Evolutionary conservation across 495 filamentous ascomycete species (phyloP), one percentile per base, ranked within the genome.

Genomic region (Penicillium bialowiezense): DNA sequence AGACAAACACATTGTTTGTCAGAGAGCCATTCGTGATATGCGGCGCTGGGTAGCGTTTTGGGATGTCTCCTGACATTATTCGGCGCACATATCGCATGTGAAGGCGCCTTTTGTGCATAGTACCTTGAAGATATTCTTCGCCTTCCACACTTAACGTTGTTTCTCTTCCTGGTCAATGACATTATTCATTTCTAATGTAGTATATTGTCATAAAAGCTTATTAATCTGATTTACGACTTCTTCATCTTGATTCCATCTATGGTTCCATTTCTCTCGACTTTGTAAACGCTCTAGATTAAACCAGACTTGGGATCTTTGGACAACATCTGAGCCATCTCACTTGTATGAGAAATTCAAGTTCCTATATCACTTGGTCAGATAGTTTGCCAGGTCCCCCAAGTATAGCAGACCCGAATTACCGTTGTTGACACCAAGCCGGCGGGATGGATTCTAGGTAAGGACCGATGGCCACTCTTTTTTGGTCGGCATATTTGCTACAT

Each of bases 11-110:
- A n/a, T 51, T 51, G 32, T 31, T 56, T 57, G 45, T 48, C 49
- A 9, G 15, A n/a, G 26, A 29, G 24, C 26, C 34, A 26, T 47
- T 46, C 43, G 17, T 47, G 44, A 46, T 46, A 46, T 46, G 59
- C 52, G 53, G 55, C 59, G 42, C 58, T 46, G 59, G 49, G 55
- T 43, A 62, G 53, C 53, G 51, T 50, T 32, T 51, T 48, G 48
- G 54, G 40, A 51, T 54, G 51, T 47, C 54, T 55, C 44, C 47
- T 28, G 41, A 28, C 37, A 41, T 44, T 34, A 39, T 58, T 49
- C 52, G 51, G 51, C 54, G 54, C 49, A 58, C 52, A 55, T 51
- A 40, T 56, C 41, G 29, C 40, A 37, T 36, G 36, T 47, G 33
- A 44, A 46, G 54, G 48, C 32, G 54, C 49, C 31, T 32, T 58